Base-by-base conservation (phyloP, 345 rosid genomes). In the Raphanus raphanistrum region DNA sequence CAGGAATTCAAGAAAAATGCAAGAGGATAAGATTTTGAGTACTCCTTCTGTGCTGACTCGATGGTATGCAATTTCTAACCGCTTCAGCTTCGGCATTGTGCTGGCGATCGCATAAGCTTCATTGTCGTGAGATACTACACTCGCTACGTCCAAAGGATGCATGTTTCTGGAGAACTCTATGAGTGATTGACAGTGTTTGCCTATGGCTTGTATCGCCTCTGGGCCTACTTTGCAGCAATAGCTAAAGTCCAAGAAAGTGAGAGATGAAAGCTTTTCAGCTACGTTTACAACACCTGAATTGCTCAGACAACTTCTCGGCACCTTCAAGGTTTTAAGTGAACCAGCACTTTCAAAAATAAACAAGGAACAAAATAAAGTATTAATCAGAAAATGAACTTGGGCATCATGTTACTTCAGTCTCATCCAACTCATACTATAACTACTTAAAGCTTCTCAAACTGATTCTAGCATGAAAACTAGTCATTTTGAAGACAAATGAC, bases 241-340 rank as follows among this genome's bases (percentile, higher is more conserved):
- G 85, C 98, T 94, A 80, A 94, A 74, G 82, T 94, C 97, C 90
- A 94, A 83, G 87, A 77, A 84, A 6, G 90, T 89, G 66, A 94
- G 33, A 16, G 81, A 61, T 28, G 92, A 86, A 70, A 90, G 83
- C 87, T 82, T 89, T 60, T 83, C 89, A 54, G 92, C 90, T 32
- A 89, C 86, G 75, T 82, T 87, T 70, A 86, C 90, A 36, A 87
- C 85, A 55, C 88, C 80, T 1, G 21, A 21, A 21, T 21, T 21
- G 21, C 21, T 21, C 21, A 21, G 21, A 21, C 21, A 21, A 21
- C 21, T 84, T 83, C 91, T 86, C 1, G 87, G 87, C 66, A 92
- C 52, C 63, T 86, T n/a, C n/a, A n/a, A n/a, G 2, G 86, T 84
- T 71, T 74, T 89, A 77, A 94, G 96, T 29, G 92, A 87, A 70